Evolutionary conservation across 345 rosid genomes (phyloP).

Genomic region (Orychophragmus violaceus): DNA sequence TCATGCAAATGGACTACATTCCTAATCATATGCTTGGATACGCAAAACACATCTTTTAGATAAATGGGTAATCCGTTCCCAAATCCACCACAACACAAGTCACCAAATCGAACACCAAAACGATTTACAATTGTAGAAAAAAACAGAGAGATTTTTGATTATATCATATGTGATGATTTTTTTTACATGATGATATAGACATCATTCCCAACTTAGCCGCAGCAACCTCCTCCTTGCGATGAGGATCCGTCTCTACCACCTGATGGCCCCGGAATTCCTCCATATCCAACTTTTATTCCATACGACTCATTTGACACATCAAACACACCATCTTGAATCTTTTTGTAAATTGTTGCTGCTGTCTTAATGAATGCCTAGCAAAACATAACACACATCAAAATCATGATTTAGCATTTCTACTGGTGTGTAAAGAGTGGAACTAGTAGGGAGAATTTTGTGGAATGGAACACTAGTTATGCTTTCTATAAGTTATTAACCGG

Average conservation of each 20-base stretch:
- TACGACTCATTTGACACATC: conserved; percentile 97
- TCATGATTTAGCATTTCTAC: neutral
- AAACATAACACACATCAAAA: neutral
- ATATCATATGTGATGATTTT: conserved; percentile 6
- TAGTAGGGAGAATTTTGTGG: neutral
- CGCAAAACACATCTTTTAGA: conserved; percentile 11
- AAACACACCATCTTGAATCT: conserved; percentile 97
- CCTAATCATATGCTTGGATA: neutral
- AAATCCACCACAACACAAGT: conserved; percentile 14
- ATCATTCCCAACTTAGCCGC: conserved; percentile 42
- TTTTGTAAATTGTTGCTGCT: conserved; percentile 90
- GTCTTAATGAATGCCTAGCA: conserved; percentile 88
- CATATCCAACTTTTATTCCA: conserved; percentile 95
- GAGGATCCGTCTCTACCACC: conserved; percentile 80
- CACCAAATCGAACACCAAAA: conserved; percentile 16
- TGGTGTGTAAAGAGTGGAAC: neutral
- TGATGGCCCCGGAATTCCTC: conserved; percentile 91
- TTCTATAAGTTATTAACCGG: neutral
- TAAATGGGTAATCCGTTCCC: conserved; percentile 2
- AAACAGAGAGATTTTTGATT: conserved; percentile 8
- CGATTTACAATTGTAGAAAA: conserved; percentile 23
- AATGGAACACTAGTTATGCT: neutral
- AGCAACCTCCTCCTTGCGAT: conserved; percentile 89
- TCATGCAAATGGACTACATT: neutral
- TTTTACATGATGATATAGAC: conserved; percentile 15